Evolutionary conservation across 352 stramenopile species (phyloP).

Genomic region (Pythium chondricola): DNA sequence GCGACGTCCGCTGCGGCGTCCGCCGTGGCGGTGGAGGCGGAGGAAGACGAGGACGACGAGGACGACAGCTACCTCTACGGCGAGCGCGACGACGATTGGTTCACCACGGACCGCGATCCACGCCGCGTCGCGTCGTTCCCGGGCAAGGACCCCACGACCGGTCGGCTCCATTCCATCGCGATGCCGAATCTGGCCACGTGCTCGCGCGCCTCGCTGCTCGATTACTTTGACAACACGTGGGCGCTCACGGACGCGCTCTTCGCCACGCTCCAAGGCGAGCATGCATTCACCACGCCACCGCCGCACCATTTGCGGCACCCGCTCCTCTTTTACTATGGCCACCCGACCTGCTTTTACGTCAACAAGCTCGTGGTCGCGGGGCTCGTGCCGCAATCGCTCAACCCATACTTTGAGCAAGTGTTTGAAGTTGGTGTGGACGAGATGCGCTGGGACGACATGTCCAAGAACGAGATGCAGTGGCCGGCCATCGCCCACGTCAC

Average conservation of each 20-base stretch:
- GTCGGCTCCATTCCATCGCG: conserved; percentile 45
- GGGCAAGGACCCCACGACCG: conserved; percentile 32
- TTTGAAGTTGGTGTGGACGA: conserved; percentile 98
- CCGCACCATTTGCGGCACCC: conserved; percentile 93
- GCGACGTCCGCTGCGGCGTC: conserved; percentile 8
- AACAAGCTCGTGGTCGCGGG: conserved; percentile 95
- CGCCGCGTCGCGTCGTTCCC: conserved; percentile 52
- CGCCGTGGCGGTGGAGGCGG: background rate
- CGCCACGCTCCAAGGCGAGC: conserved; percentile 84
- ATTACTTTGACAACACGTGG: conserved; percentile 96
- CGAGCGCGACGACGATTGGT: conserved; percentile 62
- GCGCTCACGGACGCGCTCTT: conserved; percentile 93
- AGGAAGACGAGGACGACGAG: conserved; percentile 26
- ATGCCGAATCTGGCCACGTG: conserved; percentile 84
- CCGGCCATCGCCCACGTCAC: conserved; percentile 87
- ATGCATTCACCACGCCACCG: conserved; percentile 87
- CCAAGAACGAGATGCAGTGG: conserved; percentile 95
- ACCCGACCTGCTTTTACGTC: conserved; percentile 94
- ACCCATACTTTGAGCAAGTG: conserved; percentile 93
- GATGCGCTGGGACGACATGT: conserved; percentile 98
- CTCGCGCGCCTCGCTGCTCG: conserved; percentile 80
- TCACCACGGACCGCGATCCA: conserved; percentile 58
- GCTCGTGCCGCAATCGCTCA: conserved; percentile 83
- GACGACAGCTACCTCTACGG: conserved; percentile 58
- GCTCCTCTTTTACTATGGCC: conserved; percentile 98